These are phyloP conservation scores for Fusarium neocosmosporiellum DNA, from an alignment of 2,329 filamentous ascomycete species.

Conservation along the genomic window DNA sequence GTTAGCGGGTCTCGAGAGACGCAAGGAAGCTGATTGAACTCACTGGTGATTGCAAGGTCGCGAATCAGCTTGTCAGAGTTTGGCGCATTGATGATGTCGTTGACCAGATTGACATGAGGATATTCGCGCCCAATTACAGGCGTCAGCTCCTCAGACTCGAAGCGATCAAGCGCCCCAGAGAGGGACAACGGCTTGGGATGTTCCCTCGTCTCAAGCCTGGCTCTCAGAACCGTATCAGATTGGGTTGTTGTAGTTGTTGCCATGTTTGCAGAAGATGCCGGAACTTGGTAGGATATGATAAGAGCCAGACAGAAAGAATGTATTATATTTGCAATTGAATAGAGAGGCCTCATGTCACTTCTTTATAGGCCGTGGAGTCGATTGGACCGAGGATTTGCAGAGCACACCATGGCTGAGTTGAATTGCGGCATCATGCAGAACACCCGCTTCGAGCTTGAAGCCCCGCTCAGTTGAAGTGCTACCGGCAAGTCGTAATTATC, in stretches of 20 bases:
- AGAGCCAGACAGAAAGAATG: neutral
- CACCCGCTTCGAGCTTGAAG: neutral
- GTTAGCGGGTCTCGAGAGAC: neutral
- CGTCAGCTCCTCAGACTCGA: constrained; percentile 47
- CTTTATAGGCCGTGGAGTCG: neutral
- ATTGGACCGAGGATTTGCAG: neutral
- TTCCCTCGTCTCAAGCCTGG: constrained; percentile 1
- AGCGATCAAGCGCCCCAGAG: constrained; percentile 22
- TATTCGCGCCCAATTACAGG: constrained; percentile 68
- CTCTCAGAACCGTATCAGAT: neutral
- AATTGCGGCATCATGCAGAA: neutral
- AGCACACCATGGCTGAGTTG: neutral
- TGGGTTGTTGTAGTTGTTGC: neutral
- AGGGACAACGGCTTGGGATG: constrained; percentile 5
- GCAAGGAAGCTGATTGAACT: neutral
- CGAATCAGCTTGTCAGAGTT: constrained; percentile 67
- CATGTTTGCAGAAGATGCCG: neutral
- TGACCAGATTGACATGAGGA: constrained; percentile 59
- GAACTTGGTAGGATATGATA: neutral
- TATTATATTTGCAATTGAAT: neutral
- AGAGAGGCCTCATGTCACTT: neutral
- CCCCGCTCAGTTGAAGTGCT: neutral
- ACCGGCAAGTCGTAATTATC: neutral
- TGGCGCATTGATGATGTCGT: constrained; percentile 56
- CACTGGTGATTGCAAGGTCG: constrained; percentile 71